Conservation (phyloP, 257 asterid species). For the Solanum bulbocastanum region DNA sequence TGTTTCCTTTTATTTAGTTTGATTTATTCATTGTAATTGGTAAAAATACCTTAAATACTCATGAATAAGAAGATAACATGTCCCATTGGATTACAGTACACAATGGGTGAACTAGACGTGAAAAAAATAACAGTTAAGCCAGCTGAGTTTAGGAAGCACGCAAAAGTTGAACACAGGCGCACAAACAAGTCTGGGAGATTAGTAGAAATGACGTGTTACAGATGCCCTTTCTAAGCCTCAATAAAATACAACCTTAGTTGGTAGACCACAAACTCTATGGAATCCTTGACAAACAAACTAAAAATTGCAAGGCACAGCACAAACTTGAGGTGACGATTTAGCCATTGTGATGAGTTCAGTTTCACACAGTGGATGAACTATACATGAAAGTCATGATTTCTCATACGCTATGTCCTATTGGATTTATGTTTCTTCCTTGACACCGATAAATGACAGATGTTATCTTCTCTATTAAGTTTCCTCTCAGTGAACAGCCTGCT, state of each 20-base stretch:
- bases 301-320: background rate
- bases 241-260: background rate
- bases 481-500: background rate
- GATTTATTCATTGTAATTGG: background rate
- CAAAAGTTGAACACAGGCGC: background rate
- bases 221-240: background rate
- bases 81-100: background rate
- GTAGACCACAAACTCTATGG: background rate
- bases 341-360: background rate
- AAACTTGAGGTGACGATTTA: background rate
- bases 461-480: background rate
- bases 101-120: background rate
- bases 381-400: background rate
- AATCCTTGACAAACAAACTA: background rate
- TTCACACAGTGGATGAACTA: background rate
- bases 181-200: background rate
- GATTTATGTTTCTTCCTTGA: background rate
- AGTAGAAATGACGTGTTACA: background rate
- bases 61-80: background rate
- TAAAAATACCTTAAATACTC: background rate
- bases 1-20: background rate
- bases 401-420: background rate
- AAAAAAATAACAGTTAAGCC: background rate
- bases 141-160: background rate
- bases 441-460: background rate